Evolutionary conservation across 2,329 filamentous ascomycete genomes (phyloP).

Genomic region (Colletotrichum truncatum): DNA sequence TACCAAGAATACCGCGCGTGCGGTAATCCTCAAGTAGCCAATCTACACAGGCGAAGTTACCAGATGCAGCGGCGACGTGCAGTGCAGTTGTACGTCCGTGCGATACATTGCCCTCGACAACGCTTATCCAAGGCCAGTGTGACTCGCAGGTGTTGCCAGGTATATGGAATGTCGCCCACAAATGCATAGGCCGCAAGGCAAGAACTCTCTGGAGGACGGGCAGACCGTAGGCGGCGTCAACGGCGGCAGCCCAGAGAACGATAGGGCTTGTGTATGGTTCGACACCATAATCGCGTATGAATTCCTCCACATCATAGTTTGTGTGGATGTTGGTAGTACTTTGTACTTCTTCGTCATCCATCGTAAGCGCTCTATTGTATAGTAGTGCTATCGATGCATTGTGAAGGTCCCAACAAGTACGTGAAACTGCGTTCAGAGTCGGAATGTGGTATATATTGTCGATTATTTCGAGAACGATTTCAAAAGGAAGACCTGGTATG

Average conservation of each 20-base stretch:
- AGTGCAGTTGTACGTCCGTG: neutral
- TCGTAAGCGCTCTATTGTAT: neutral
- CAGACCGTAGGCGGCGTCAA: neutral
- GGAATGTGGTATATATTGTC: neutral
- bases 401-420: neutral
- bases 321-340: slow-evolving; percentile 2
- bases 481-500: neutral
- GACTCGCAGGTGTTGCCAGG: neutral
- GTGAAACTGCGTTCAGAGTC: neutral
- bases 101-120: neutral
- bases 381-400: neutral
- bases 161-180: slow-evolving; percentile 2
- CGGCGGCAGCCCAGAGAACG: neutral
- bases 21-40: slow-evolving; percentile 1
- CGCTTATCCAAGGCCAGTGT: slow-evolving; percentile 1
- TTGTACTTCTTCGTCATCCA: neutral
- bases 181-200: neutral
- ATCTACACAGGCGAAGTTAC: neutral
- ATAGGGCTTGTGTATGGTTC: neutral
- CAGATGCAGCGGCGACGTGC: neutral
- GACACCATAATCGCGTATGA: neutral
- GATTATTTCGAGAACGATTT: neutral
- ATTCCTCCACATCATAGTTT: neutral
- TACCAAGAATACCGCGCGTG: neutral
- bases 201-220: slow-evolving; percentile 1